Evolutionary conservation across 495 filamentous ascomycete genomes (phyloP).

Genomic region (Tetracladium setigerum): DNA sequence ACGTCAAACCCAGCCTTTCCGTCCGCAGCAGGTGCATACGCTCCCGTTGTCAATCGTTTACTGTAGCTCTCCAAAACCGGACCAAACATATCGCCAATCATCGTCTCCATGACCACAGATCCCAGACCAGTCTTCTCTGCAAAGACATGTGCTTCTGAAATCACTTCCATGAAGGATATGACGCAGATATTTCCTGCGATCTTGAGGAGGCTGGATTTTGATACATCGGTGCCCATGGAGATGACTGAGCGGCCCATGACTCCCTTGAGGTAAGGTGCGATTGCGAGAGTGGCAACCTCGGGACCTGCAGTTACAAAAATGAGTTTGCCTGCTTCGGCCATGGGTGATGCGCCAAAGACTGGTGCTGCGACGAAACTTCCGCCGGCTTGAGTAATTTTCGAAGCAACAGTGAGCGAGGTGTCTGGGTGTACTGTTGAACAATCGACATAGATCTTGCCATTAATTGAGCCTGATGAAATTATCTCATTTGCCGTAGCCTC

Average conservation of each 20-base stretch:
- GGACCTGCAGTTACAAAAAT: conserved; percentile 30
- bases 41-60: conserved; percentile 31
- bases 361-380: conserved; percentile 27
- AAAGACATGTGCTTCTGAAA: conserved; percentile 47
- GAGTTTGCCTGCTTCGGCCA: conserved; percentile 29
- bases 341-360: conserved; percentile 32
- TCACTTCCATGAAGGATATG: conserved; percentile 29
- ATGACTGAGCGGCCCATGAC: conserved; percentile 30
- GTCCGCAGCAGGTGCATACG: conserved; percentile 35
- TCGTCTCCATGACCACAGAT: conserved; percentile 38
- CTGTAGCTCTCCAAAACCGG: conserved; percentile 41
- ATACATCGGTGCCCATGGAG: conserved; percentile 22
- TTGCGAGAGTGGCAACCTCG: conserved; percentile 16
- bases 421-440: conserved; percentile 35
- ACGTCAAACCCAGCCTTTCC: conserved; percentile 38
- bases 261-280: conserved; percentile 26
- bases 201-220: conserved; percentile 2
- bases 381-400: conserved; percentile 15
- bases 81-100: conserved; percentile 45
- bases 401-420: conserved; percentile 21
- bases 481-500: conserved; percentile 18
- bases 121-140: conserved; percentile 47
- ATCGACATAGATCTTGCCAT: conserved; percentile 32
- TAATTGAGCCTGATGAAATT: conserved; percentile 15
- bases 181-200: conserved; percentile 4